phyloP scores from a whole-genome alignment of 169 alveolate species.

The Theileria sp. region DNA sequence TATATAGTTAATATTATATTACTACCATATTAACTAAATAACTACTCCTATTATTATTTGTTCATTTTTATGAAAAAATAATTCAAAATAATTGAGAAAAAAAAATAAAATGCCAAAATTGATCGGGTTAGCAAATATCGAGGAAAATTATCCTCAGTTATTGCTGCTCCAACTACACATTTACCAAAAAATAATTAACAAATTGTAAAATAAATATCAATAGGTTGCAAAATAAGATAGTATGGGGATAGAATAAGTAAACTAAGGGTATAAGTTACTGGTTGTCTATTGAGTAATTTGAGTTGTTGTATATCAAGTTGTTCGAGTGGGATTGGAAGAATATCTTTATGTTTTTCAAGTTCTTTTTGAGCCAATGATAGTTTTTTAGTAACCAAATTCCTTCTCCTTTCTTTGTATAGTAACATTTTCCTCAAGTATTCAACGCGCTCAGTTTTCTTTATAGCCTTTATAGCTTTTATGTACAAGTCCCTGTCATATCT shows the following conservation, averaged over 20 bases:
- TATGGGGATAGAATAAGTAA: too few species aligned
- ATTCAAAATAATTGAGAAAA: too few species aligned
- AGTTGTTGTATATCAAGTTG: neutral
- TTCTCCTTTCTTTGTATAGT: constrained; percentile 33
- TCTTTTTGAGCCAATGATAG: constrained; percentile 52
- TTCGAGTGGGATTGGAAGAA: constrained; percentile 8
- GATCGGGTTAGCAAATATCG: too few species aligned
- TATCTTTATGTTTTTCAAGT: constrained; percentile 52
- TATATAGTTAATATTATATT: neutral
- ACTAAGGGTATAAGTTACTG: too few species aligned
- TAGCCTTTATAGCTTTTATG: constrained; percentile 94
- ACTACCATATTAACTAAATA: neutral
- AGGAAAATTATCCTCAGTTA: too few species aligned
- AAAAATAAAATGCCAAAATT: too few species aligned
- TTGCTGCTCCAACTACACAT: too few species aligned
- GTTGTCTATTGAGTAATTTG: neutral
- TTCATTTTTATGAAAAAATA: neutral
- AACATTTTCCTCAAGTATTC: constrained; percentile 85
- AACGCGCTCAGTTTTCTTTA: constrained; percentile 91
- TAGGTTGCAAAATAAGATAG: too few species aligned
- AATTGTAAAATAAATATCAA: too few species aligned
- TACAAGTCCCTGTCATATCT: constrained; percentile 93
- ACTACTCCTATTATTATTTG: neutral
- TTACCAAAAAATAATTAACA: too few species aligned
- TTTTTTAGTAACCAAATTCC: constrained; percentile 42